Evolutionary conservation across 2,329 filamentous ascomycete species (phyloP), one percentile per base, ranked within the genome.

Genomic region (Drechslera avenae): DNA sequence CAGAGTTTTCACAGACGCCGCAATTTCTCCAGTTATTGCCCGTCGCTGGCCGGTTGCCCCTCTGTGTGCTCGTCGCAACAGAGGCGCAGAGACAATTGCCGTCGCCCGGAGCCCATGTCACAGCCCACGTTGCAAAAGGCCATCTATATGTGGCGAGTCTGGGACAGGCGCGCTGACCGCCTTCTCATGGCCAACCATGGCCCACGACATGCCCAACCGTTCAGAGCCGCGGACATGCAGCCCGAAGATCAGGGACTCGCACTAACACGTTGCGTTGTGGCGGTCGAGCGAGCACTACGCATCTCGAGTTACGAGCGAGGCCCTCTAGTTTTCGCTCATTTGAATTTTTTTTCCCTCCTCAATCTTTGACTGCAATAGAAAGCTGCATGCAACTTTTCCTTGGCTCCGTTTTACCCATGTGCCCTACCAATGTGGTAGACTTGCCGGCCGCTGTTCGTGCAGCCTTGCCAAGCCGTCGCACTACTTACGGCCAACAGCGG

Each of bases 401-500:
- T 43, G 33, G 39, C 30, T 36, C 31, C 37, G 44, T 7, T 43
- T 30, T 21, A 19, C 28, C 32, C 32, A 21, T 23, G 42, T 47
- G 34, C 19, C 32, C 31, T 42, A 33, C 54, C 32, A 30, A 45
- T 44, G 45, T 42, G 40, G 55, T 50, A 59, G 41, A 26, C 46
- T 40, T 56, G 46, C 52, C 48, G 52, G 43, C 36, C 48, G 48
- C 51, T 59, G 42, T 52, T 59, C 41, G 54, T 46, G 33, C 37
- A 57, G 52, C 52, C 53, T 33, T 55, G 57, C 51, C 52, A 39
- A 51, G 39, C 39, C 39, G 44, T 37, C 32, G 46, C 64, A 61
- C 66, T 67, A 64, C 64, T 65, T 67, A 64, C 64, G 60, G 62
- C 59, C 52, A 53, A 54, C 43, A 56, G 51, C 62, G 61, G 63